Conservation (phyloP, 768 basidiomycete genomes). For the Daedalea quercina region DNA sequence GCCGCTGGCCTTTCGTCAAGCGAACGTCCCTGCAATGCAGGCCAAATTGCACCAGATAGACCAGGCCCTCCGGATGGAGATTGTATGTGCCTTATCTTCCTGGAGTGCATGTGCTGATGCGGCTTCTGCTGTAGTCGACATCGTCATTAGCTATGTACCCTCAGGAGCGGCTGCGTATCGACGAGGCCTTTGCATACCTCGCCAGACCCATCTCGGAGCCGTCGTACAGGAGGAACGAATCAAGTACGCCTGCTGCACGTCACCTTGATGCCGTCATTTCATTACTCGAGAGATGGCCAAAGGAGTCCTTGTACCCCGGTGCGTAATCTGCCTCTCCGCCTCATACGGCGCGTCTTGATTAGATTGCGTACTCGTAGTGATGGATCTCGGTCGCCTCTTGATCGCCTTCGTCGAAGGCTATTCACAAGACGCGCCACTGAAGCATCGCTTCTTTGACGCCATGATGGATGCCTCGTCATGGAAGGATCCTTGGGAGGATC, state of each 20-base stretch:
- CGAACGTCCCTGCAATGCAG: slow-evolving; percentile 72
- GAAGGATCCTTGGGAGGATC: slow-evolving; percentile 44
- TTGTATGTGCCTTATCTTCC: slow-evolving; percentile 38
- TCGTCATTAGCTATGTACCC: slow-evolving; percentile 65
- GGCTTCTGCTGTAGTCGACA: slow-evolving; percentile 46
- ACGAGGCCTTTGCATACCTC: slow-evolving; percentile 60
- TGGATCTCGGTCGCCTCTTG: slow-evolving; percentile 80
- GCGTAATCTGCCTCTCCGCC: slow-evolving; percentile 8
- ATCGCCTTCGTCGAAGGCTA: slow-evolving; percentile 54
- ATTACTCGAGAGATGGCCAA: slow-evolving; percentile 71
- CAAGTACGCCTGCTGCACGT: slow-evolving; percentile 29
- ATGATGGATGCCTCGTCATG: slow-evolving; percentile 69
- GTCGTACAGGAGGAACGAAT: slow-evolving; percentile 21
- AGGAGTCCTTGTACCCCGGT: slow-evolving; percentile 69
- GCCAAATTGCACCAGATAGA: slow-evolving; percentile 74
- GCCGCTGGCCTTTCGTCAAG: slow-evolving; percentile 79
- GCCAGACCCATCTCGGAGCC: slow-evolving; percentile 37
- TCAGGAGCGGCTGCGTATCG: slow-evolving; percentile 48
- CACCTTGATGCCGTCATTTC: slow-evolving; percentile 60
- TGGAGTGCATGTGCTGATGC: background rate
- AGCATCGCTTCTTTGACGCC: slow-evolving; percentile 48
- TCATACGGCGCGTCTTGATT: too few species aligned
- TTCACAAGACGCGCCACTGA: slow-evolving; percentile 36
- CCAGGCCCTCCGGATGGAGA: slow-evolving; percentile 57
- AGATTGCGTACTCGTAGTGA: slow-evolving; percentile 47